These are phyloP conservation scores for Cytospora piceae DNA, from an alignment of 2,329 filamentous ascomycete species.

Conservation along the genomic window DNA sequence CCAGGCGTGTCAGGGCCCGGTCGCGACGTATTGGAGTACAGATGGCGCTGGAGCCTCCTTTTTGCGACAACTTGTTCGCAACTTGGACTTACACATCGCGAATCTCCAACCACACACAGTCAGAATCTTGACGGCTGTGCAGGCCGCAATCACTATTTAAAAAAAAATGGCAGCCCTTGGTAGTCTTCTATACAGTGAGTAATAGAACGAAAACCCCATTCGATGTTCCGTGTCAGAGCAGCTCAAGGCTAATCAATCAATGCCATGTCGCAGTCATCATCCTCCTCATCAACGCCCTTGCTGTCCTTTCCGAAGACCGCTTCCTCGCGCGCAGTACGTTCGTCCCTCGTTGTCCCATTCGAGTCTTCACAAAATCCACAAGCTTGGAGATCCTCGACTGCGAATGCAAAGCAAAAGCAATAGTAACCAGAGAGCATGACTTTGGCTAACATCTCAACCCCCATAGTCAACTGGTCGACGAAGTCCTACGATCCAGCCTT, in stretches of 20 bases:
- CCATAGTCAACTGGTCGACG: conserved; percentile 81
- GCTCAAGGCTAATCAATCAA: conserved; percentile 24
- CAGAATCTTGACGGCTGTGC: conserved; percentile 15
- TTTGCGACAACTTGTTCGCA: conserved; percentile 20
- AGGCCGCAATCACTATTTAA: conserved; percentile 15
- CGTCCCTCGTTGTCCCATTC: neutral
- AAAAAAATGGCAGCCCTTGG: conserved; percentile 70
- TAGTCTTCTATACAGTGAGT: conserved; percentile 73
- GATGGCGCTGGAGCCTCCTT: conserved; percentile 10
- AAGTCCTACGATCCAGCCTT: conserved; percentile 75
- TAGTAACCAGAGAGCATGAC: neutral
- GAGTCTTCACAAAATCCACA: neutral
- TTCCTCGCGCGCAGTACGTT: conserved; percentile 82
- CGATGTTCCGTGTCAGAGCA: conserved; percentile 14
- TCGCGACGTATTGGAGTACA: neutral
- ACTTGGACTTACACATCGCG: conserved; percentile 7
- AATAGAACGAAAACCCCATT: conserved; percentile 4
- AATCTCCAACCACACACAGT: neutral
- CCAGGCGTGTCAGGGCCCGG: neutral
- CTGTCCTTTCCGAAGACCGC: conserved; percentile 91
- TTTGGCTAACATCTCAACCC: conserved; percentile 42
- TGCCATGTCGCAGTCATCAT: conserved; percentile 64
- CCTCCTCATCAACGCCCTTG: conserved; percentile 91
- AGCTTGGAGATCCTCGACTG: neutral
- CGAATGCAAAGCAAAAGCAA: neutral